Conservation (phyloP, 129 eudicot species). For the Flaveria bidentis region DNA sequence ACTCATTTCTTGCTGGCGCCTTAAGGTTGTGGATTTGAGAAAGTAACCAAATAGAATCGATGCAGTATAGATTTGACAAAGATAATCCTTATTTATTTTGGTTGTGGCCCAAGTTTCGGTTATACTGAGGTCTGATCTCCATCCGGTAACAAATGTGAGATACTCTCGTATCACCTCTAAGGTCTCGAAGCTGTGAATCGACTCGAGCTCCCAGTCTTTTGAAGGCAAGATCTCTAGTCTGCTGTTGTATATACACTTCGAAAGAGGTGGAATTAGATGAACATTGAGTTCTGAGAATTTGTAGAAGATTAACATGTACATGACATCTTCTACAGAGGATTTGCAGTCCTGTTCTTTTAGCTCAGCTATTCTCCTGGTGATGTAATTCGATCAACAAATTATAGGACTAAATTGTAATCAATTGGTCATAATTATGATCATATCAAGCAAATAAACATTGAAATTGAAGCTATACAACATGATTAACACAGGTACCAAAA, state of each 20-base stretch:
- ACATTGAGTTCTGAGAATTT: constrained; percentile 72
- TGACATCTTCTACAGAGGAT: constrained; percentile 68
- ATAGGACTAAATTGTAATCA: background rate
- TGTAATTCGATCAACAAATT: constrained; percentile 3
- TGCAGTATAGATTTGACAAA: constrained; percentile 55
- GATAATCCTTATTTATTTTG: constrained; percentile 36
- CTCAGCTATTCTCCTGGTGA: constrained; percentile 82
- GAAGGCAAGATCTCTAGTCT: constrained; percentile 82
- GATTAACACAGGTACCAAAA: no score
- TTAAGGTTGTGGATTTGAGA: constrained; percentile 70
- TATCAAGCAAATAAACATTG: constrained; percentile 12
- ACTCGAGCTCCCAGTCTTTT: constrained; percentile 81
- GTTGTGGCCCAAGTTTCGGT: constrained; percentile 67
- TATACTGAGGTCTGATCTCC: constrained; percentile 60
- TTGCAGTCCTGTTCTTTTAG: constrained; percentile 57
- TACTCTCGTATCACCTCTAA: constrained; percentile 70
- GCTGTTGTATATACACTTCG: constrained; percentile 67
- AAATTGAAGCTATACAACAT: background rate
- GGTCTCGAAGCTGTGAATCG: constrained; percentile 67
- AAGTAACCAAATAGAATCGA: constrained; percentile 82
- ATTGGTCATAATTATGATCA: background rate
- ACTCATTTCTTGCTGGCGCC: constrained; percentile 56
- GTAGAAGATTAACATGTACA: constrained; percentile 62
- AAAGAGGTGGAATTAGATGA: constrained; percentile 69
- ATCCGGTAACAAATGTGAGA: constrained; percentile 57